Base-by-base conservation (phyloP, 352 stramenopile genomes). In the Blastocystis sp. region DNA sequence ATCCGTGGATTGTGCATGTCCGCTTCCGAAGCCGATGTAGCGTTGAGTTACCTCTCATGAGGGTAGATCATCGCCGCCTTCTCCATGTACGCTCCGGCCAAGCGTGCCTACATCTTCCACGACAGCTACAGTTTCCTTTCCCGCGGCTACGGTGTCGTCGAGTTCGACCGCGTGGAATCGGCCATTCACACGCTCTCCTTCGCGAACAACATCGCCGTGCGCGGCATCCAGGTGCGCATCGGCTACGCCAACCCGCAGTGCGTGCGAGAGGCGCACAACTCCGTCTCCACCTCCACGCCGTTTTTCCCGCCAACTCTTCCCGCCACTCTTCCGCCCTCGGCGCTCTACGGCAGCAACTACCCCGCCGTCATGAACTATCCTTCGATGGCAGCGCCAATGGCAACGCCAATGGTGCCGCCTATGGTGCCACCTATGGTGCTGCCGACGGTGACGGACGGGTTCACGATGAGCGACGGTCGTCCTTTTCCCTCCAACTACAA, bases 111-210 rank as follows among this genome's bases (percentile, higher is more conserved):
- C 48, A 38, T 84, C 17, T 84, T 84, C 28, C 45, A 21, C 9
- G 74, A 84, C 61, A 59, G 38, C 38, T 84, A 84, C 53, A 84
- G 74, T 48, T n/a, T 59, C 2, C 56, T 84, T 21, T 84, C 74
- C 17, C 53, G 74, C 14, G 74, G 74, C 2, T 84, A 84, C 34
- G 74, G 74, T n/a, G 74, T 84, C 4, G 74, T 84, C 28, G 74
- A 84, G 61, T 84, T 84, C 61, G 74, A 84, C 10, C 34, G 52
- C 17, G 28, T 84, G n/a, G 52, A 66, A 34, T 53, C 52, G 1
- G 52, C 74, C 14, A 69, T 67, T 53, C 74, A 84, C 0, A 48
- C 21, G 21, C 21, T 84, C 5, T 41, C 38, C n/a, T 67, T 70
- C 48, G 38, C 34, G 19, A 45, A 53, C 11, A 23, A 67, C 11